Conservation (phyloP, 78 protist species). For the Trichosphaerium sp. region DNA sequence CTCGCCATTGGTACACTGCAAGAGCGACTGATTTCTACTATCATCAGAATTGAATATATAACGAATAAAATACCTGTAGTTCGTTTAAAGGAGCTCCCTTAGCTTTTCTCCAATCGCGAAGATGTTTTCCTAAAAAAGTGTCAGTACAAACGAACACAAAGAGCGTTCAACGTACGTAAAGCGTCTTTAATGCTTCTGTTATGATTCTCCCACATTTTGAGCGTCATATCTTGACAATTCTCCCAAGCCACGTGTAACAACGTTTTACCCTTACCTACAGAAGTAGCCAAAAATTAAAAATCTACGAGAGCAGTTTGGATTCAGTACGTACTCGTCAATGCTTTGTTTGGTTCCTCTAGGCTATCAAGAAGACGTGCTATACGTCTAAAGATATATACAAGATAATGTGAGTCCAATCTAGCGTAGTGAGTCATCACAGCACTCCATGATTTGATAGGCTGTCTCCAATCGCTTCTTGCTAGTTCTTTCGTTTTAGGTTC, state of each 20-base stretch:
- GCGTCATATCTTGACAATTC: constrained; percentile 36
- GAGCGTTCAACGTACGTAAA: neutral
- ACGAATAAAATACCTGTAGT: too few relatives aligned
- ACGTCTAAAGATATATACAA: constrained; percentile 77
- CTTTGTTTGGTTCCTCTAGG: neutral
- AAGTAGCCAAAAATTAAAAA: neutral
- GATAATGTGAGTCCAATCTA: constrained; percentile 92
- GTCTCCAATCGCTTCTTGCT: constrained; percentile 97
- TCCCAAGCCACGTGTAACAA: constrained; percentile 12
- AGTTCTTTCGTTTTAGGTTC: constrained; percentile 75
- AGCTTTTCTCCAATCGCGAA: too few relatives aligned
- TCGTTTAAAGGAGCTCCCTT: too few relatives aligned
- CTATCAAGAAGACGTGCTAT: too few relatives aligned
- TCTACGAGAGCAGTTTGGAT: neutral
- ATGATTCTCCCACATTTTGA: constrained; percentile 56
- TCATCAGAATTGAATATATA: too few relatives aligned
- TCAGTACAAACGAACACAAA: neutral
- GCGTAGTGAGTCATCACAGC: constrained; percentile 87
- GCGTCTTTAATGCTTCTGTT: too few relatives aligned
- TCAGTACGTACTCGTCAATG: neutral
- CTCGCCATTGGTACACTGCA: constrained; percentile 74
- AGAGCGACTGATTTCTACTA: too few relatives aligned
- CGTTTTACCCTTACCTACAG: neutral
- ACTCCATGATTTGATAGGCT: constrained; percentile 81
- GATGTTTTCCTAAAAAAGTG: neutral